Conservation (phyloP, 2,329 filamentous ascomycete species). For the Beauveria sp. region DNA sequence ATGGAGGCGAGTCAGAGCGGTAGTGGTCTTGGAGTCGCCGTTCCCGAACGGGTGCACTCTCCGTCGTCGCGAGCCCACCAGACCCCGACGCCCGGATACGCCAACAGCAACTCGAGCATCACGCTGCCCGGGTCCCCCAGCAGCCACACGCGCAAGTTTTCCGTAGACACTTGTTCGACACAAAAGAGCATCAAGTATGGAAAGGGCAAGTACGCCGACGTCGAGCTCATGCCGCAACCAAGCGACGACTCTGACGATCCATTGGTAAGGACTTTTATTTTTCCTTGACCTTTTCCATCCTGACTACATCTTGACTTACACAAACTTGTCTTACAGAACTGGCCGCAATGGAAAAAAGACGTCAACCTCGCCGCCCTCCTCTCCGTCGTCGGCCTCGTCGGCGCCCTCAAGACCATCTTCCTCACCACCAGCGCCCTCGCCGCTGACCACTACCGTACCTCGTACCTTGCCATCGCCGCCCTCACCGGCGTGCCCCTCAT, state of each 20-base stretch:
- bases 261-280: constrained; percentile 31
- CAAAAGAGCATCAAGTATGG: constrained; percentile 37
- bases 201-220: constrained; percentile 31
- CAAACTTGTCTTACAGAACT: constrained; percentile 35
- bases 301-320: not conserved
- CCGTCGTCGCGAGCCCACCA: not conserved
- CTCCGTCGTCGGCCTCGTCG: constrained; percentile 36
- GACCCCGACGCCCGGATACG: not conserved
- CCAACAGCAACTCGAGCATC: constrained; percentile 5
- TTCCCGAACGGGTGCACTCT: not conserved
- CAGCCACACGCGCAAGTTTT: constrained; percentile 10
- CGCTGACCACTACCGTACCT: constrained; percentile 33
- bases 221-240: constrained; percentile 47
- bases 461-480: constrained; percentile 40
- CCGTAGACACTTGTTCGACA: constrained; percentile 13
- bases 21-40: not conserved
- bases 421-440: constrained; percentile 40
- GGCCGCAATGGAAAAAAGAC: constrained; percentile 47
- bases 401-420: constrained; percentile 48
- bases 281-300: not conserved
- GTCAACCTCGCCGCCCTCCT: constrained; percentile 39
- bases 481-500: constrained; percentile 47
- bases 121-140: not conserved
- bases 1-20: not conserved
- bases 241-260: constrained; percentile 48